phyloP scores from a whole-genome alignment of 139 green algal species.

The Desmodesmus armatus region DNA sequence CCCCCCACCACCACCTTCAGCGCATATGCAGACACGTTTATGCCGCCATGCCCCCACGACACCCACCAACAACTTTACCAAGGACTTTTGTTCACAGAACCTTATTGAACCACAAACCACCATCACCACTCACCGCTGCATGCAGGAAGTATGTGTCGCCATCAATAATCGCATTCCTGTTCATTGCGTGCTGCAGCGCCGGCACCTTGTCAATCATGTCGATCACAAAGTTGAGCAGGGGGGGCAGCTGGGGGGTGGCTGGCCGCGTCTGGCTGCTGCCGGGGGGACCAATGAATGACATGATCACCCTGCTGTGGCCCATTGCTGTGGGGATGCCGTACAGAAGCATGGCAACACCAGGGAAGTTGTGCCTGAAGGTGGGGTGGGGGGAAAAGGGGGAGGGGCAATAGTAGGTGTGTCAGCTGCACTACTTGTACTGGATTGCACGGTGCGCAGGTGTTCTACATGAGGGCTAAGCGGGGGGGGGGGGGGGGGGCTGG shows the following conservation, averaged over 20 bases:
- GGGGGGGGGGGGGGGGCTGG: slow-evolving; percentile 11
- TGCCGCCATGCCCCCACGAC: too few relatives aligned
- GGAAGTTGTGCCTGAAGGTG: slow-evolving; percentile 47
- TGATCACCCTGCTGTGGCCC: slow-evolving; percentile 26
- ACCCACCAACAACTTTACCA: too few relatives aligned
- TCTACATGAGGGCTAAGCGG: too few relatives aligned
- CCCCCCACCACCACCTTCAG: too few relatives aligned
- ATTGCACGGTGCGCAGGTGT: too few relatives aligned
- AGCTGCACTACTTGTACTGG: too few relatives aligned
- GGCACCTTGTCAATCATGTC: background rate
- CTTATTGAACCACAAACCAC: too few relatives aligned
- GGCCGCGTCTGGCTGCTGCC: slow-evolving; percentile 13
- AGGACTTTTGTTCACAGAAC: too few relatives aligned
- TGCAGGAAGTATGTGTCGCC: slow-evolving; percentile 43
- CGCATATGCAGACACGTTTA: too few relatives aligned
- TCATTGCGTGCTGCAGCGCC: slow-evolving; percentile 23
- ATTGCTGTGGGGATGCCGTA: slow-evolving; percentile 14
- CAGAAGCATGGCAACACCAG: slow-evolving; percentile 19
- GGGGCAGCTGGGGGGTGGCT: slow-evolving; percentile 4
- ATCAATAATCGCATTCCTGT: slow-evolving; percentile 42
- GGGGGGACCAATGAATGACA: slow-evolving; percentile 26
- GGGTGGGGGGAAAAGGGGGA: too few relatives aligned
- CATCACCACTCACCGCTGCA: background rate
- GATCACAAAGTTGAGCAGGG: slow-evolving; percentile 7
- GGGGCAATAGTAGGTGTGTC: too few relatives aligned